Evolutionary conservation across 495 filamentous ascomycete species (phyloP).

Genomic region (Talaromyces liani): DNA sequence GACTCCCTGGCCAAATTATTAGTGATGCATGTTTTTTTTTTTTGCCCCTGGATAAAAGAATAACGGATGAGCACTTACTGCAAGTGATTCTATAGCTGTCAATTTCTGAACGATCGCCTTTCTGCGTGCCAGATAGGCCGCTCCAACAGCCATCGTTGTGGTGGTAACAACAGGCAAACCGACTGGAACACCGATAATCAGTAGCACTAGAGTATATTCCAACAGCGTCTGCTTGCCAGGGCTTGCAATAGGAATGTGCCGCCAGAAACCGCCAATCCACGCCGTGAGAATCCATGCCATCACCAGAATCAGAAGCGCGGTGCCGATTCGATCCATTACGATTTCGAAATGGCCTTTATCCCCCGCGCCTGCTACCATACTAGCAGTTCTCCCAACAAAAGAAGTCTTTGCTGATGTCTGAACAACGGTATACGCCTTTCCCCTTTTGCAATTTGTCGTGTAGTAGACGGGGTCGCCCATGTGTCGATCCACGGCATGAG

Average conservation of each 20-base stretch:
- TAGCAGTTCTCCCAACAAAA: conserved; percentile 65
- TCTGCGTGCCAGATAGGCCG: conserved; percentile 88
- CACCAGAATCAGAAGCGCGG: conserved; percentile 58
- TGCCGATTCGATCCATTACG: conserved; percentile 72
- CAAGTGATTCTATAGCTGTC: conserved; percentile 87
- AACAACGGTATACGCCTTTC: conserved; percentile 60
- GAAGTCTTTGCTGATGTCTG: conserved; percentile 54
- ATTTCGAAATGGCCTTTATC: conserved; percentile 70
- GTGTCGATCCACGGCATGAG: conserved; percentile 64
- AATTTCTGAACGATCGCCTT: conserved; percentile 96
- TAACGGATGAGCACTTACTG: conserved; percentile 34
- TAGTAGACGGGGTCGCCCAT: conserved; percentile 64
- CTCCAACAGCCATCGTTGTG: conserved; percentile 94
- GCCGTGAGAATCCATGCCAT: conserved; percentile 59
- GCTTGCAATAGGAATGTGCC: conserved; percentile 56
- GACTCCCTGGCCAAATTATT: conserved; percentile 51
- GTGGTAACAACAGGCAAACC: conserved; percentile 94
- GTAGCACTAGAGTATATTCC: conserved; percentile 63
- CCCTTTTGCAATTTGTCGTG: conserved; percentile 68
- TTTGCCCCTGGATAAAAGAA: neutral
- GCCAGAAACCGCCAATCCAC: conserved; percentile 70
- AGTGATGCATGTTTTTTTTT: too few relatives aligned
- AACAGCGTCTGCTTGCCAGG: conserved; percentile 50
- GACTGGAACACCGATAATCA: conserved; percentile 92
- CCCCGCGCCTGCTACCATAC: conserved; percentile 56